phyloP scores from a whole-genome alignment of 176 grass and related monocot species.

The Typha latifolia region DNA sequence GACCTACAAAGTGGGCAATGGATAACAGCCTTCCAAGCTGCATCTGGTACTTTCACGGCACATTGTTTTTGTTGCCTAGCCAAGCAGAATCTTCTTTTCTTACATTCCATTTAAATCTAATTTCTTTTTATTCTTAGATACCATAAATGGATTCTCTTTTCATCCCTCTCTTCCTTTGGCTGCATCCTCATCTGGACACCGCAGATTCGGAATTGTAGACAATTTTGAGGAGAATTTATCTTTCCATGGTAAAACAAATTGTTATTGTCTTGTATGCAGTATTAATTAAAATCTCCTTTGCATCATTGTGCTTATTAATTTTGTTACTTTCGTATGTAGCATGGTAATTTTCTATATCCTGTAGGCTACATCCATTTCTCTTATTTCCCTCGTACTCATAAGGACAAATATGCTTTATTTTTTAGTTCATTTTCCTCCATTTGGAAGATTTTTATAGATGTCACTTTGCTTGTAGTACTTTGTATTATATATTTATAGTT shows the following conservation, averaged over 20 bases:
- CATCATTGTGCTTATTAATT: background rate
- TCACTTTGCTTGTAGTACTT: too few relatives aligned
- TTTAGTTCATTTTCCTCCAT: too few relatives aligned
- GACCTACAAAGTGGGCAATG: slow-evolving; percentile 82
- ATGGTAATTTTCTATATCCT: background rate
- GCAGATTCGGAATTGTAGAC: slow-evolving; percentile 57
- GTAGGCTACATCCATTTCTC: background rate
- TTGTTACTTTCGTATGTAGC: background rate
- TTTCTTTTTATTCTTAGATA: slow-evolving; percentile 53
- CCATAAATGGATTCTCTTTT: slow-evolving; percentile 65
- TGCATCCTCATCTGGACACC: slow-evolving; percentile 74
- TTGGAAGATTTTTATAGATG: too few relatives aligned
- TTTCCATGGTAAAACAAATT: slow-evolving; percentile 37
- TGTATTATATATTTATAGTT: too few relatives aligned
- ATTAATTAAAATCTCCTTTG: slow-evolving; percentile 5
- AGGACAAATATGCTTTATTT: too few relatives aligned
- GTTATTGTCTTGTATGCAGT: background rate
- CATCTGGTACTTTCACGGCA: slow-evolving; percentile 45
- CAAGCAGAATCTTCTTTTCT: slow-evolving; percentile 1
- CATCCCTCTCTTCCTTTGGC: slow-evolving; percentile 77
- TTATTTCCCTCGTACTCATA: background rate
- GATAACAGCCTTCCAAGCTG: slow-evolving; percentile 76
- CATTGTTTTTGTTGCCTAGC: background rate
- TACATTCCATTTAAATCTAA: slow-evolving; percentile 11
- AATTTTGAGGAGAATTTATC: slow-evolving; percentile 42